Base-by-base conservation (phyloP, 441 rosid genomes). In the Jatropha multifida region DNA sequence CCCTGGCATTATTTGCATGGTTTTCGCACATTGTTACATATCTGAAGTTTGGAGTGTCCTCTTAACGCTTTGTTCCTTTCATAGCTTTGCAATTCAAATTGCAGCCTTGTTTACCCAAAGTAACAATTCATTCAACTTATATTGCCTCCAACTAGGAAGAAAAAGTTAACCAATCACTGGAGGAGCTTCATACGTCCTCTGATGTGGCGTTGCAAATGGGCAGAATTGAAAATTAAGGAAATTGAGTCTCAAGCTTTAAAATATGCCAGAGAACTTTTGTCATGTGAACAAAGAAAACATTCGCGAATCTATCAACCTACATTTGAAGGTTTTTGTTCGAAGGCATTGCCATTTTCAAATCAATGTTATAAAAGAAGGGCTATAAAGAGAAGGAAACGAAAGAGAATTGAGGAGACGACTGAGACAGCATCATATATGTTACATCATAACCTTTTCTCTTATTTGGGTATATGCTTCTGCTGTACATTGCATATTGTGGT, bases 151-250 rank as follows among this genome's bases (percentile, higher is more conserved):
- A 58, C 37, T 69, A 93, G 99, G 88, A 96, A 92, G 91, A 95
- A 92, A 89, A 94, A 85, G 90, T 77, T 95, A 84, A 90, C 96
- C 52, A 81, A 82, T 85, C 94, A 92, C 74, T 94, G 97, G 96
- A 92, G 87, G 86, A 88, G 71, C 77, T 96, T 90, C 77, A 86
- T 90, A 75, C 84, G 80, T 61, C 99, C 99, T 74, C 82, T 96
- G 65, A 91, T 86, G 97, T 93, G 98, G 98, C 92, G 93, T 59
- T 91, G 96, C 89, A 91, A 92, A 82, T 93, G 97, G 98, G 73
- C 88, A 20, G 98, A 95, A 81, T 79, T 90, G 79, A 89, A 85
- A 83, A 89, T 93, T 54, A 90, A 85, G 77, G 90, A 92, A 80
- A 81, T 92, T 26, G 90, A 89, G 73, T 86, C 88, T 73, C 94